Evolutionary conservation across 148 eudicot genomes (phyloP).

Genomic region (Vaccinium corymbosum): DNA sequence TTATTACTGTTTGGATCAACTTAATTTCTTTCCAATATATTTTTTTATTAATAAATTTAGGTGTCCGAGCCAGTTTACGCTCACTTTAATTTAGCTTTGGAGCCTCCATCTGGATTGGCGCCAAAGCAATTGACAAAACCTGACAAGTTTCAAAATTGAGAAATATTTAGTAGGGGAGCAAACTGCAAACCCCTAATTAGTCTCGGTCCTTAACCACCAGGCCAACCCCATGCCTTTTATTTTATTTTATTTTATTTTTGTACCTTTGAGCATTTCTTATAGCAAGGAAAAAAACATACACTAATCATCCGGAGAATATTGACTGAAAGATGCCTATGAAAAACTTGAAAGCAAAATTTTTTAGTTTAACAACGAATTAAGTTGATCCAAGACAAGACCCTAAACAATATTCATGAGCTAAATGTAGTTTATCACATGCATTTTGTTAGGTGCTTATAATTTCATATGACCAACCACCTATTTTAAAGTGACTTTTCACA

Average conservation of each 20-base stretch:
- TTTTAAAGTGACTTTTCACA: not conserved
- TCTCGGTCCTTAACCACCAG: no score
- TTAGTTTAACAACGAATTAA: not conserved
- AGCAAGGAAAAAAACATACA: not conserved
- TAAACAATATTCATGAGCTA: not conserved
- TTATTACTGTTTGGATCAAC: no score
- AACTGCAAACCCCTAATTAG: no score
- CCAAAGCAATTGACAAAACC: no score
- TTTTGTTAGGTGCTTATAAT: slow-evolving; percentile 1
- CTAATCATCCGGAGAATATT: not conserved
- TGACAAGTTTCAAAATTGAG: no score
- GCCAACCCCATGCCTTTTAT: not conserved
- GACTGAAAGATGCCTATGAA: not conserved
- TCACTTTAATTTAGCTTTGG: no score
- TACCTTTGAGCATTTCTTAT: not conserved
- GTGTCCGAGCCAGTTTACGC: no score
- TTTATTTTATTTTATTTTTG: no score
- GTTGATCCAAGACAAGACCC: not conserved
- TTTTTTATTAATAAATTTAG: no score
- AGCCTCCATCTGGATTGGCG: no score
- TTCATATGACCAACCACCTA: not conserved
- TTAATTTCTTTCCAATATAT: no score
- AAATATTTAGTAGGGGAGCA: no score
- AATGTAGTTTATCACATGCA: not conserved
- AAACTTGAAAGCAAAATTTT: not conserved